Evolutionary conservation across 164 flowering plant species (phyloP).

Genomic region (Magnolia officinalis): DNA sequence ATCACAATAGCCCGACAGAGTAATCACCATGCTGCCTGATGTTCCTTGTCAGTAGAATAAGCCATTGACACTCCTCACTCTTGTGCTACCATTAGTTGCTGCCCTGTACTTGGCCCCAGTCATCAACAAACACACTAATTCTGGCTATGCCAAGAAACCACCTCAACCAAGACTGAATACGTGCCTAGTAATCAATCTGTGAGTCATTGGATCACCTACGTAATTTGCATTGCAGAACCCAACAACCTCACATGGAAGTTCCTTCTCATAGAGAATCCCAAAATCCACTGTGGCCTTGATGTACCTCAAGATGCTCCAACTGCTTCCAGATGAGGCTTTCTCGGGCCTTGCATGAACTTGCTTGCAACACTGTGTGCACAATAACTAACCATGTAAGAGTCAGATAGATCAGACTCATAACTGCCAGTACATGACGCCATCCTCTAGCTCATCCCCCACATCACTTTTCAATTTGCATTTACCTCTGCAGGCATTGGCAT

Average conservation of each 20-base stretch:
- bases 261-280: too few relatives aligned
- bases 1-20: conserved; percentile 17
- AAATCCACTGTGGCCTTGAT: too few relatives aligned
- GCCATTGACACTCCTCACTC: conserved; percentile 1
- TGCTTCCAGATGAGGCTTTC: conserved; percentile 9
- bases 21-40: conserved; percentile 15
- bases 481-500: background rate
- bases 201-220: too few relatives aligned
- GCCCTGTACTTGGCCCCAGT: conserved; percentile 16
- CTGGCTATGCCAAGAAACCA: too few relatives aligned
- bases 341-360: conserved; percentile 4
- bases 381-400: background rate
- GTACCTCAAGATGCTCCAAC: background rate
- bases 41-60: conserved; percentile 18
- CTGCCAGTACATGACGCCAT: background rate
- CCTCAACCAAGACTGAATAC: too few relatives aligned
- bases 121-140: conserved; percentile 2
- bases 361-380: background rate
- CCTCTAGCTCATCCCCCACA: background rate
- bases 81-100: conserved; percentile 11
- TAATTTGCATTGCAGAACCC: background rate
- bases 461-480: background rate
- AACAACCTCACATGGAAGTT: conserved; percentile 15
- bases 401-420: conserved; percentile 3
- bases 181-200: too few relatives aligned